These are phyloP conservation scores for Microthlaspi erraticum DNA, from an alignment of 345 rosid species.

Conservation along the genomic window DNA sequence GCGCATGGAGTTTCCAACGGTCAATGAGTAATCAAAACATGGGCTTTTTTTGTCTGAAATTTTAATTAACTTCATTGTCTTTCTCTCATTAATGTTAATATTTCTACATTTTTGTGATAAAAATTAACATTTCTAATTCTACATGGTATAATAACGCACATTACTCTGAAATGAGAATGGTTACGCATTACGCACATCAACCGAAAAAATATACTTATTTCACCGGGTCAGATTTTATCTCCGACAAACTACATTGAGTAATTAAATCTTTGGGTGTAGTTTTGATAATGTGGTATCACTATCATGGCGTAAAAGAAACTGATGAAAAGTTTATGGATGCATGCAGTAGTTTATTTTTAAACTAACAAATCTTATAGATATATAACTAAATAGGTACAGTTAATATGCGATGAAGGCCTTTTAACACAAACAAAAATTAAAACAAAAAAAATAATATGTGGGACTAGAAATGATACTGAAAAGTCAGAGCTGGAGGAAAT, in stretches of 20 bases:
- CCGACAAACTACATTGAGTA: neutral
- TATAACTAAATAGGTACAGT: neutral
- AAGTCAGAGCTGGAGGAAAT: too few species aligned
- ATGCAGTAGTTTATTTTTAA: neutral
- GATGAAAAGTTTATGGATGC: neutral
- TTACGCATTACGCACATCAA: neutral
- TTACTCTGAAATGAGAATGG: neutral
- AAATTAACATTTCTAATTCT: too few species aligned
- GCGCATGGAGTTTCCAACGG: conserved; percentile 27
- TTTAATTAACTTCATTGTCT: neutral
- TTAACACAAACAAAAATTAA: too few species aligned
- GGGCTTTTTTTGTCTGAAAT: neutral
- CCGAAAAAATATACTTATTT: too few species aligned
- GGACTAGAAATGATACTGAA: too few species aligned
- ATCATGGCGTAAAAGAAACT: neutral
- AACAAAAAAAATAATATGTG: too few species aligned
- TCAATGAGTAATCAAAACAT: neutral
- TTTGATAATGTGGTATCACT: neutral
- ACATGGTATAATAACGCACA: neutral
- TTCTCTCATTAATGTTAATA: neutral
- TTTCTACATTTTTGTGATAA: neutral
- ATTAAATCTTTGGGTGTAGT: neutral
- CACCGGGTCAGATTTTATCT: neutral
- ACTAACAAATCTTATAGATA: neutral
- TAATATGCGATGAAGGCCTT: too few species aligned